Conservation (phyloP, 2,329 filamentous ascomycete species). For the Talaromyces sp. region DNA sequence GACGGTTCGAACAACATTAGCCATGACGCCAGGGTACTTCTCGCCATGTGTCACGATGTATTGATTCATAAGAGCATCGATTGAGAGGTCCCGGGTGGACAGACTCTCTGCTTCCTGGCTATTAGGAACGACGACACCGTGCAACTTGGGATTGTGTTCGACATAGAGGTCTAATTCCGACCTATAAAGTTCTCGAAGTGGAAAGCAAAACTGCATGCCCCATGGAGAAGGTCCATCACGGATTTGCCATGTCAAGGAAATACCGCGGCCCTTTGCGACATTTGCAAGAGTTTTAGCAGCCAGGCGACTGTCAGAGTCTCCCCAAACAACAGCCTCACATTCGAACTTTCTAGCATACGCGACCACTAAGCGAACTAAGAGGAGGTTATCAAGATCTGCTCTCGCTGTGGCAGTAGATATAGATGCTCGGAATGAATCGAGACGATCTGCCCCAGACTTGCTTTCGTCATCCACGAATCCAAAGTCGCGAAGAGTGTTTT, state of each 20-base stretch:
- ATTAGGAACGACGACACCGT: conserved; percentile 42
- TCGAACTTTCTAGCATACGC: conserved; percentile 53
- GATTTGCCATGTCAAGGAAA: conserved; percentile 73
- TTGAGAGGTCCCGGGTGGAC: conserved; percentile 61
- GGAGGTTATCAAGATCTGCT: conserved; percentile 65
- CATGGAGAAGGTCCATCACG: conserved; percentile 65
- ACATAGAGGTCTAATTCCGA: conserved; percentile 71
- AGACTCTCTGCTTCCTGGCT: conserved; percentile 30
- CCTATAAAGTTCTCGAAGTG: conserved; percentile 77
- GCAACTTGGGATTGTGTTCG: conserved; percentile 48
- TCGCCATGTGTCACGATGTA: conserved; percentile 85
- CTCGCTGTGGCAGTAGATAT: conserved; percentile 71
- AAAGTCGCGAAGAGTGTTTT: conserved; percentile 28
- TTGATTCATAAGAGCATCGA: conserved; percentile 82
- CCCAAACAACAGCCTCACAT: conserved; percentile 72
- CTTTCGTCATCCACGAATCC: conserved; percentile 22
- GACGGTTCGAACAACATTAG: conserved; percentile 92
- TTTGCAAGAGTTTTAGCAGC: conserved; percentile 81
- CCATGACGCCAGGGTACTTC: conserved; percentile 84
- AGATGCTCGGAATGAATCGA: conserved; percentile 54
- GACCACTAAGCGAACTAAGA: conserved; percentile 68
- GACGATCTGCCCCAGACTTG: conserved; percentile 36
- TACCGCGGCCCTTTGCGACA: conserved; percentile 86
- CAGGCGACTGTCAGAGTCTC: conserved; percentile 79
- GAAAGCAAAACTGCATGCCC: conserved; percentile 65